phyloP scores from a whole-genome alignment of 345 rosid genomes.

The Eucalyptus guilfoylei region DNA sequence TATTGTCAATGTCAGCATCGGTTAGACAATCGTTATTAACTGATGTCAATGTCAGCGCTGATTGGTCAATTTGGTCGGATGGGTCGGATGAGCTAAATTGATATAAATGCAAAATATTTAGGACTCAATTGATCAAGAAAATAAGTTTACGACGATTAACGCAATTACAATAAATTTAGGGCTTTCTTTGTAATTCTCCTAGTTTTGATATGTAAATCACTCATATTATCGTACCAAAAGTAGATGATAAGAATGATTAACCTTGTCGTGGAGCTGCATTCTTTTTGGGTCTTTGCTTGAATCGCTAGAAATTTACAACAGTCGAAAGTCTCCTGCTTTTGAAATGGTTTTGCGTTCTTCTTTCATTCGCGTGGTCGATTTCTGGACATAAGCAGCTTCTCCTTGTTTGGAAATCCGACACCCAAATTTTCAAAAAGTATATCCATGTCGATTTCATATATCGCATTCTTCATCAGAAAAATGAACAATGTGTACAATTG shows the following conservation, averaged over 20 bases:
- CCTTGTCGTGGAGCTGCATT: neutral
- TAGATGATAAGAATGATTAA: neutral
- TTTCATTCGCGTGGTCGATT: neutral
- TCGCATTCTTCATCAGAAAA: neutral
- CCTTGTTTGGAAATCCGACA: neutral
- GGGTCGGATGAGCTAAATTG: no score
- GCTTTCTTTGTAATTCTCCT: no score
- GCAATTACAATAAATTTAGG: no score
- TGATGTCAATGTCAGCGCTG: no score
- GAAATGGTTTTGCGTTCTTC: neutral
- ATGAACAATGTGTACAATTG: neutral
- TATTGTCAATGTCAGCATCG: no score
- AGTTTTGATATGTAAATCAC: no score
- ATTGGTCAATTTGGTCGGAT: no score
- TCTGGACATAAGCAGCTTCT: neutral
- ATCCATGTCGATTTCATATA: neutral
- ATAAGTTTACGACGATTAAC: no score
- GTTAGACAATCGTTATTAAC: accelerated
- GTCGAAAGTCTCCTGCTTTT: neutral
- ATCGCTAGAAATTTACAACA: neutral
- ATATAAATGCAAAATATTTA: no score
- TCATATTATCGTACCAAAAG: neutral
- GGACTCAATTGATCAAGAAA: no score
- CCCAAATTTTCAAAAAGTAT: neutral
- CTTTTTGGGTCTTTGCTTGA: neutral